phyloP scores from a whole-genome alignment of 805 yeast genomes.

The Starmerella apis region DNA sequence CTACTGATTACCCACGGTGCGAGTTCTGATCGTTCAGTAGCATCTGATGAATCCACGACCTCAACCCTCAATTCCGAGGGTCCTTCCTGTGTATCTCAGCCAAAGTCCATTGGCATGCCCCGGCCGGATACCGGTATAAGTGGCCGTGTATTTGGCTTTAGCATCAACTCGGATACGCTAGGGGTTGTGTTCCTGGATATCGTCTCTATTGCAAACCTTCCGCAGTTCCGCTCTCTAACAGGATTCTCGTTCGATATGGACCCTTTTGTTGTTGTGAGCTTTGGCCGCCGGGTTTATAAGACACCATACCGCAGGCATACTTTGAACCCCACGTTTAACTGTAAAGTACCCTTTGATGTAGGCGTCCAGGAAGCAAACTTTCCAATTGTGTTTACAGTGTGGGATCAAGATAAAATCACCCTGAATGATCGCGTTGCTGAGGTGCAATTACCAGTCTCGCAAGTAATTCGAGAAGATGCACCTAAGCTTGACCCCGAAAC shows the following conservation, averaged over 20 bases:
- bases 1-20: not conserved
- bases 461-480: constrained; percentile 32
- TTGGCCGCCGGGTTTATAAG: constrained; percentile 77
- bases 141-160: constrained; percentile 21
- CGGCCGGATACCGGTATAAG: not conserved
- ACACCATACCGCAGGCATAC: constrained; percentile 79
- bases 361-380: constrained; percentile 53
- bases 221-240: constrained; percentile 61
- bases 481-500: constrained; percentile 32
- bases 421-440: constrained; percentile 74
- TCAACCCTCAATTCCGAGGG: not conserved
- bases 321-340: constrained; percentile 70
- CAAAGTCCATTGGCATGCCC: constrained; percentile 16
- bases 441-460: constrained; percentile 46
- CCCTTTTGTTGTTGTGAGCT: constrained; percentile 85
- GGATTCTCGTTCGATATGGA: constrained; percentile 87
- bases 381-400: constrained; percentile 56
- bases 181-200: constrained; percentile 77
- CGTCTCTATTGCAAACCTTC: constrained; percentile 61
- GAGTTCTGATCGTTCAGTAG: not conserved
- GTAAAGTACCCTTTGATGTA: constrained; percentile 69
- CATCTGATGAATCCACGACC: not conserved
- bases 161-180: constrained; percentile 25
- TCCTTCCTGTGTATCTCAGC: not conserved
- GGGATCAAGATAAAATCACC: constrained; percentile 78